Evolutionary conservation across 2,329 filamentous ascomycete genomes (phyloP).

Genomic region (Botryotinia calthae): DNA sequence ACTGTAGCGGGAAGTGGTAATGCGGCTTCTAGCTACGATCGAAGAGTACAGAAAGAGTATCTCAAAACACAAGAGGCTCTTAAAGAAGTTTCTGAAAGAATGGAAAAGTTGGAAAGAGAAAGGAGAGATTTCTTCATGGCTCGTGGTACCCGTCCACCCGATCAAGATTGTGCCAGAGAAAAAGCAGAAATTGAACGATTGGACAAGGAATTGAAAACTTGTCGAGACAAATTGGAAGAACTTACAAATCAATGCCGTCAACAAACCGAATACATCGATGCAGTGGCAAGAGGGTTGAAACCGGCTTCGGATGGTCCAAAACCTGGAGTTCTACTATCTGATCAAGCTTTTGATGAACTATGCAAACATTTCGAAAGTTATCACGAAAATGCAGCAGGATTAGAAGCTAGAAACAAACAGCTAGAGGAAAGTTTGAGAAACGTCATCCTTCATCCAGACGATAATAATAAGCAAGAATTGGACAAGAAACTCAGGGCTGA

Average conservation of each 20-base stretch:
- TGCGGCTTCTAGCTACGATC: background rate
- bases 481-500: background rate
- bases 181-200: background rate
- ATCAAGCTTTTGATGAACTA: background rate
- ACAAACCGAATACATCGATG: background rate
- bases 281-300: background rate
- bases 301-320: background rate
- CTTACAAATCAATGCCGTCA: background rate
- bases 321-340: background rate
- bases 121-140: background rate
- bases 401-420: background rate
- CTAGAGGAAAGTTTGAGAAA: background rate
- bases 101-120: background rate
- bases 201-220: background rate
- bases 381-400: background rate
- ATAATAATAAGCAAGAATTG: background rate
- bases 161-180: background rate
- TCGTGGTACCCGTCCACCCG: background rate
- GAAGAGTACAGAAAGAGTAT: background rate
- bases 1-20: too few relatives aligned
- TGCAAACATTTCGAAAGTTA: conserved; percentile 9
- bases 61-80: background rate
- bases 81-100: background rate
- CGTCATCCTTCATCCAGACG: background rate
- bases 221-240: background rate